Base-by-base conservation (phyloP, 2,329 filamentous ascomycete genomes). In the Septoria linicola region DNA sequence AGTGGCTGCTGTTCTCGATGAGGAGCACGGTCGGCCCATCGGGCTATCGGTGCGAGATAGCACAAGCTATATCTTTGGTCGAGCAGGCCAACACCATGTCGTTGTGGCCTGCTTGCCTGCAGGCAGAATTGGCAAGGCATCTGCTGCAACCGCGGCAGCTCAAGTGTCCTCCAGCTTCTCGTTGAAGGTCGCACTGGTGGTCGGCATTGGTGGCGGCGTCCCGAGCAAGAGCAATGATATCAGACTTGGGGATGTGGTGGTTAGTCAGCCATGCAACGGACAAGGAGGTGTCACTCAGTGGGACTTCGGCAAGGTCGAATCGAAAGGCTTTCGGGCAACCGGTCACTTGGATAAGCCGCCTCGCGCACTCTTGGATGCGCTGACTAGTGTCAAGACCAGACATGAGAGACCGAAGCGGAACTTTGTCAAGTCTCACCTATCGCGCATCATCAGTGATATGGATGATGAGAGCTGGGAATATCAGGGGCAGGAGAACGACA, bases 211-310 rank as follows among this genome's bases (percentile, higher is more conserved):
- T 2, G 60, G 61, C 16, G 62, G 59, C 1, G 57, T 62, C 14
- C 56, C 47, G 3, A 52, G 41, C 41, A n/a, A 31, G 14, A 21
- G 37, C 20, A 11, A 8, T 0, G 61, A 64, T 16, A 53, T 65
- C 1, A 54, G 62, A 11, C 60, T 65, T 4, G 63, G 60, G 7
- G 63, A 65, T 32, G 53, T 65, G 6, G 58, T 61, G 0, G 57
- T 65, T 13, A 62, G 62, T 32, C 42, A 60, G 19, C 63, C 63
- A 8, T 14, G 17, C 1, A 51, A 39, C 1, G 37, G 8, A 6
- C 49, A 50, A 17, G 59, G 60, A 3, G 63, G 63, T 2, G 63
- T 66, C 1, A 34, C 63, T 4, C 61, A 66, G 36, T 63, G 54
- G 16, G 62, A 65, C 34, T 48, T 61, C 8, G 60, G 57, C 3